Evolutionary conservation across 441 rosid genomes (phyloP).

Genomic region (Arabidopsis lyrata): DNA sequence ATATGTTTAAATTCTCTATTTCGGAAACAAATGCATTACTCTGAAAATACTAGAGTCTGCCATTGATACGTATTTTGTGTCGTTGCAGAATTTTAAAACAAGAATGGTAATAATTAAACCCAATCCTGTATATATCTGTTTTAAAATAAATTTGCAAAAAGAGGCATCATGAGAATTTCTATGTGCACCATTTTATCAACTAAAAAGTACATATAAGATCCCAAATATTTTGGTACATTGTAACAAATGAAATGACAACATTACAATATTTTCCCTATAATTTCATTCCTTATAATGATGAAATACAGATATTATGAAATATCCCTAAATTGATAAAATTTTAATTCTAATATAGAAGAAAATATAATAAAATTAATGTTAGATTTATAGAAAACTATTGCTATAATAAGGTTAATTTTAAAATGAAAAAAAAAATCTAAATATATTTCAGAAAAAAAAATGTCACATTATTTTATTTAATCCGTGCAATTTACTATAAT

Average conservation of each 20-base stretch:
- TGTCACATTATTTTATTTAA: neutral
- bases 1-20: no score
- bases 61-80: constrained; percentile 8
- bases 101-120: neutral
- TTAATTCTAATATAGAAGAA: neutral
- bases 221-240: constrained; percentile 14
- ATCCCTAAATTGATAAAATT: neutral
- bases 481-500: neutral
- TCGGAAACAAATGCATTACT: neutral
- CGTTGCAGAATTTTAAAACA: neutral
- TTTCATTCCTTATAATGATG: constrained; percentile 23
- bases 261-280: neutral
- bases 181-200: neutral
- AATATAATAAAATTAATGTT: neutral
- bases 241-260: constrained; percentile 9
- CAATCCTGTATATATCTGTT: neutral
- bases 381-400: neutral
- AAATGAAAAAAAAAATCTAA: neutral
- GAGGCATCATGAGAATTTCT: neutral
- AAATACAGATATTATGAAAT: neutral
- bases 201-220: neutral
- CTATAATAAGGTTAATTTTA: neutral
- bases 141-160: neutral
- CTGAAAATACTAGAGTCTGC: neutral
- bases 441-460: no score